These are phyloP conservation scores for Rubroboletus pulcherrimus DNA, from an alignment of 768 basidiomycete species.

Conservation along the genomic window DNA sequence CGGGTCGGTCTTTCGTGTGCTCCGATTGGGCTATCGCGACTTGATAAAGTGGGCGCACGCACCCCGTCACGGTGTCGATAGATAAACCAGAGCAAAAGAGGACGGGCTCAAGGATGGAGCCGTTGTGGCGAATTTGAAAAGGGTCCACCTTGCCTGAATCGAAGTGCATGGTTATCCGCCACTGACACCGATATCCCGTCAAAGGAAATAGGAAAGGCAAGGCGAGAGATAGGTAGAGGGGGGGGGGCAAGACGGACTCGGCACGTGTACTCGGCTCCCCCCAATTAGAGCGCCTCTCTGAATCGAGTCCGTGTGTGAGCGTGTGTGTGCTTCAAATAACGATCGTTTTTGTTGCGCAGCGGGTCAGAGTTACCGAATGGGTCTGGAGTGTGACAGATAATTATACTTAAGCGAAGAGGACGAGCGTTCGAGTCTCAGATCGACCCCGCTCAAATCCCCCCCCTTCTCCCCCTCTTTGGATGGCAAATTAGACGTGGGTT, in stretches of 20 bases:
- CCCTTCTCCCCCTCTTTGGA: background rate
- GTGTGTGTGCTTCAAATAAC: background rate
- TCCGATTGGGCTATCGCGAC: too few species aligned
- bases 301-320: background rate
- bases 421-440: constrained; percentile 1
- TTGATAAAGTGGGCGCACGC: too few species aligned
- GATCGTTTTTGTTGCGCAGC: background rate
- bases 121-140: background rate
- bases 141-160: background rate
- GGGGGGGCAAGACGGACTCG: background rate
- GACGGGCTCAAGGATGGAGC: too few species aligned
- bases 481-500: constrained; percentile 16
- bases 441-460: constrained; percentile 8
- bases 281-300: constrained; percentile 6
- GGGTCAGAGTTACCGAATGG: constrained; percentile 23
- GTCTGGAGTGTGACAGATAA: constrained; percentile 6
- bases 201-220: background rate
- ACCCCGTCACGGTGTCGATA: too few species aligned
- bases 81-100: too few species aligned
- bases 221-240: background rate
- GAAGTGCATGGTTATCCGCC: background rate
- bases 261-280: constrained; percentile 12
- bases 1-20: too few species aligned
- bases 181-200: background rate
- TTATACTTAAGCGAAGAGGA: constrained; percentile 5